Evolutionary conservation across 2,329 filamentous ascomycete genomes (phyloP), one percentile per base, ranked within the genome.

Genomic region (Myotisia sp.): DNA sequence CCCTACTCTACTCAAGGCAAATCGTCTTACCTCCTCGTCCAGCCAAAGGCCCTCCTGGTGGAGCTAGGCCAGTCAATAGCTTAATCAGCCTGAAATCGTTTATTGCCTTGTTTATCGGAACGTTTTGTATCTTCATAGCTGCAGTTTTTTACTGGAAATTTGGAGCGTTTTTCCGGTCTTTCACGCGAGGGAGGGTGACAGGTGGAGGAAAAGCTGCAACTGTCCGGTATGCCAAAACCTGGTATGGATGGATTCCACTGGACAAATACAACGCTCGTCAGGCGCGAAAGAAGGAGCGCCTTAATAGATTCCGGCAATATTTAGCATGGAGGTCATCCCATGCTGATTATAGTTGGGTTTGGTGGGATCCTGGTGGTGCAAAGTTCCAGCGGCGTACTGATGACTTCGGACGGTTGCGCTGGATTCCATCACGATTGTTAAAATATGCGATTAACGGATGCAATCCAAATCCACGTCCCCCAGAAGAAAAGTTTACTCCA

Each of bases 241-340:
- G 58, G 58, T 59, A 61, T 37, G 58, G 58, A 21, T 62, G 58
- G 58, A 46, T 60, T 9, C 44, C 51, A 2, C 33, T 49, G 8
- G 38, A 52, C n/a, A 47, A 41, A 4, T 51, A 58, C 17, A 44
- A 57, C 26, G 38, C 43, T 5, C 49, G 49, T 19, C 56, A 53
- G 36, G 19, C 39, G 5, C 23, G 43, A 3, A 40, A 52, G 19
- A 42, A 42, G 10, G 42, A 40, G 7, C 39, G 37, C 1, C 45
- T 49, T 5, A 34, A 26, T 2, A 44, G 36, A 26, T 12, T 56
- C 6, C 37, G 45, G 29, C 34, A 47, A 5, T 53, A 44, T 45
- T 42, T 50, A 4, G 39, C 49, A 3, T 60, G 58, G 57, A 50
- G 48, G 29, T 51, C 56, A 3, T 46, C 51, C 3, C 49, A 43